Conservation (phyloP, 2,329 filamentous ascomycete species). For the Myriosclerotinia duriaeana region DNA sequence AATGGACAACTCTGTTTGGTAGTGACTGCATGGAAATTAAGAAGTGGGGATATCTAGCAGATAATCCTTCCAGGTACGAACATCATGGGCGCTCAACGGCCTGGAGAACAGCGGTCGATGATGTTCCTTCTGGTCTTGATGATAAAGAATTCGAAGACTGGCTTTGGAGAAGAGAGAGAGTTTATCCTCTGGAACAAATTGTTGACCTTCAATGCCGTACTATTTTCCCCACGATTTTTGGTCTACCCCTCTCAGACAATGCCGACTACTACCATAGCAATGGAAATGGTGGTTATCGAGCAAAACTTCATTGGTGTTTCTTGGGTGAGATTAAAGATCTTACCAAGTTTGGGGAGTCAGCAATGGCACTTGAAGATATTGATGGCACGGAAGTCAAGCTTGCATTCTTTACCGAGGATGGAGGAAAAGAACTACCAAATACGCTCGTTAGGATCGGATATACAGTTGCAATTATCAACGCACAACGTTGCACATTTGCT, state of each 20-base stretch:
- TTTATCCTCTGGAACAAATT: conserved; percentile 21
- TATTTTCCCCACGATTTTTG: conserved; percentile 33
- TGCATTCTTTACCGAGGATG: conserved; percentile 36
- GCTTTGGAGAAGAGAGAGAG: conserved; percentile 32
- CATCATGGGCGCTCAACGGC: conserved; percentile 26
- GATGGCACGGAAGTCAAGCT: conserved; percentile 35
- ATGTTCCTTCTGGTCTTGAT: conserved; percentile 25
- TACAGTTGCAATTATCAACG: conserved; percentile 33
- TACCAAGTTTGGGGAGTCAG: conserved; percentile 30
- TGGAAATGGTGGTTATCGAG: conserved; percentile 18
- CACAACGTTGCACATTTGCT: conserved; percentile 25
- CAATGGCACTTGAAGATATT: conserved; percentile 37
- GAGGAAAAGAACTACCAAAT: conserved; percentile 36
- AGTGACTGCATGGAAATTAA: conserved; percentile 27
- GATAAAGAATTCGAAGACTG: conserved; percentile 30
- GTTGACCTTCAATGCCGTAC: conserved; percentile 26
- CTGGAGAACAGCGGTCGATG: conserved; percentile 30
- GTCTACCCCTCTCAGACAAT: conserved; percentile 27
- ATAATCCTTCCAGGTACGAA: conserved; percentile 30
- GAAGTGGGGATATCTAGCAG: conserved; percentile 23
- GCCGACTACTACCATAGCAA: conserved; percentile 29
- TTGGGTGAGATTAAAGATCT: conserved; percentile 32
- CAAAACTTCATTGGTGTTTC: conserved; percentile 32
- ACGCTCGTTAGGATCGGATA: conserved; percentile 27
- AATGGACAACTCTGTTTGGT: conserved; percentile 24